Evolutionary conservation across 164 flowering plant genomes (phyloP), one percentile per base, ranked within the genome.

Genomic region (Nymphaea thermarum): DNA sequence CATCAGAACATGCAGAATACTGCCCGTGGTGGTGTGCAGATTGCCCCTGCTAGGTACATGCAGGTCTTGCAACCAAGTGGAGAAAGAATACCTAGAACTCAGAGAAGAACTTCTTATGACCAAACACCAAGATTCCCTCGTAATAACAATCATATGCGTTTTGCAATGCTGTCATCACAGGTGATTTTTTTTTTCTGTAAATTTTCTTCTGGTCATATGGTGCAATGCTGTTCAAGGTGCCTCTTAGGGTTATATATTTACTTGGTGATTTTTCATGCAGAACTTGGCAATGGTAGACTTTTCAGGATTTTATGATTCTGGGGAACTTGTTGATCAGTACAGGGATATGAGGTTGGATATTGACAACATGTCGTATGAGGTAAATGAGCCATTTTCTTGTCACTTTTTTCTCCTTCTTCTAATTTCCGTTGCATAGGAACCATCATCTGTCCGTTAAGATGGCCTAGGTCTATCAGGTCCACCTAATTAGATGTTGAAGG

Each of bases 141-240:
- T 42, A 84, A 84, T 68, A 80, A 76, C 42, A 82, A 68, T 14
- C 77, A 73, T 65, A 69, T 71, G 63, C 81, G 75, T 63, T 65
- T 88, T 76, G 86, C 88, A 74, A 68, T 80, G 68, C 72, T 89
- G 2, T 85, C 85, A 4, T 77, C 74, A 68, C 92, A 87, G 77
- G 97, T 91, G 85, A 74, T 68, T 45, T 70, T 44, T 53, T 64
- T 59, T 43, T 6, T 41, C 57, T 51, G 2, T 51, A 51, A 8
- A 51, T 51, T 51, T 3, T 51, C 14, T 15, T 51, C 8, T 51
- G 8, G 8, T 51, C 15, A 15, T 51, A 25, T 25, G 36, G 36
- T 25, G 36, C 36, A 25, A 25, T 25, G 36, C 1, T 25, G 36
- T 25, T 25, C 36, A 25, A 1, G 36, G 36, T 25, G 36, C 36